These are phyloP conservation scores for Prunus davidiana DNA, from an alignment of 306 rosid genomes.

Conservation along the genomic window DNA sequence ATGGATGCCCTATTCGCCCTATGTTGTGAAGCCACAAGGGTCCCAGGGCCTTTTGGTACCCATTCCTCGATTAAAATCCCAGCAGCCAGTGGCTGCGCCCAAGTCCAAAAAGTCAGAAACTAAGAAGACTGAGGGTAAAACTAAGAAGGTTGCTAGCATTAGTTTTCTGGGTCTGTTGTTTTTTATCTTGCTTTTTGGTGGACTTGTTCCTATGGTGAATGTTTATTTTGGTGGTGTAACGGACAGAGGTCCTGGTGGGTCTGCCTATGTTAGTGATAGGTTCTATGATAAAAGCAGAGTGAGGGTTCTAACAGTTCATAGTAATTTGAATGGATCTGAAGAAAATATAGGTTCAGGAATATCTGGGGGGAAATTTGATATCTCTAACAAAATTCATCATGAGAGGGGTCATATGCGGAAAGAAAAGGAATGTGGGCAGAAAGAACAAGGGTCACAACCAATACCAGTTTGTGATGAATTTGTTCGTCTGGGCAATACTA, in stretches of 20 bases:
- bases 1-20: constrained; percentile 76
- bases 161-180: constrained; percentile 84
- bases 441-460: constrained; percentile 18
- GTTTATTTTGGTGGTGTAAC: constrained; percentile 52
- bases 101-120: constrained; percentile 50
- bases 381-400: constrained; percentile 27
- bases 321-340: constrained; percentile 46
- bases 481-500: constrained; percentile 45
- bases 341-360: constrained; percentile 33
- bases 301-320: constrained; percentile 50
- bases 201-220: constrained; percentile 64
- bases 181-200: constrained; percentile 78
- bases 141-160: constrained; percentile 95
- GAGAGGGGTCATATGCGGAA: constrained; percentile 32
- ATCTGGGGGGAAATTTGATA: constrained; percentile 42
- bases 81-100: constrained; percentile 42
- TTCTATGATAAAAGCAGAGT: constrained; percentile 45
- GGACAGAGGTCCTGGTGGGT: constrained; percentile 43
- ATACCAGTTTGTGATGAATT: constrained; percentile 29
- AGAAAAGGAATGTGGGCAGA: constrained; percentile 18
- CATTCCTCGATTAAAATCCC: constrained; percentile 84
- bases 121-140: constrained; percentile 64
- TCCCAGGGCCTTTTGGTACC: constrained; percentile 91
- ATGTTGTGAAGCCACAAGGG: constrained; percentile 74
- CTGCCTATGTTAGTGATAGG: constrained; percentile 40